Evolutionary conservation across 768 basidiomycete genomes (phyloP).

Genomic region (Zangia roseola): DNA sequence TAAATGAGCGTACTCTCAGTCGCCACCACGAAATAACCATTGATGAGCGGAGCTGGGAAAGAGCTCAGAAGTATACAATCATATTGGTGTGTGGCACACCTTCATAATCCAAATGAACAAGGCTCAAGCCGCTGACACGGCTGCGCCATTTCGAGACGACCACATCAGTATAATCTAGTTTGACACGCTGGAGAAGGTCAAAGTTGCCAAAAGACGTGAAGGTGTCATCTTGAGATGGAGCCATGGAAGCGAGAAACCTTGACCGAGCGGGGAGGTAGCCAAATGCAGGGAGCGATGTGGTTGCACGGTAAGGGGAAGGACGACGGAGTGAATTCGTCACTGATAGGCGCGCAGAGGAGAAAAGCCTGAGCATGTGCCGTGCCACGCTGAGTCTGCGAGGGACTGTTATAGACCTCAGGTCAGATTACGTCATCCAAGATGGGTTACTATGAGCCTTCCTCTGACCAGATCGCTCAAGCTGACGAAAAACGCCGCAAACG

Average conservation of each 20-base stretch:
- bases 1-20: conserved; percentile 71
- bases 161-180: conserved; percentile 77
- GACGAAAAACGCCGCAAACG: conserved; percentile 43
- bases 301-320: background rate
- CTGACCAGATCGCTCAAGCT: conserved; percentile 56
- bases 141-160: conserved; percentile 87
- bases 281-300: conserved; percentile 1
- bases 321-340: conserved; percentile 17
- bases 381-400: no score
- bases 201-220: conserved; percentile 66
- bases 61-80: conserved; percentile 13
- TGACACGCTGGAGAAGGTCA: conserved; percentile 74
- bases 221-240: conserved; percentile 18
- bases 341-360: conserved; percentile 23
- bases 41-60: conserved; percentile 73
- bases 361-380: conserved; percentile 29
- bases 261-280: background rate
- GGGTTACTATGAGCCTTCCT: conserved; percentile 36
- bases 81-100: conserved; percentile 41
- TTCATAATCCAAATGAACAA: conserved; percentile 90
- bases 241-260: conserved; percentile 29
- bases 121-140: conserved; percentile 78
- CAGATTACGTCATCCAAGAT: conserved; percentile 21
- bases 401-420: no score
- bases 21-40: conserved; percentile 86